A percentile compares a stretch with the other conserved stretches of the same genome.
These are phyloP conservation scores for Blepharisma stoltei DNA, from an alignment of 73 alveolate genomes.

Conservation along the genomic window DNA sequence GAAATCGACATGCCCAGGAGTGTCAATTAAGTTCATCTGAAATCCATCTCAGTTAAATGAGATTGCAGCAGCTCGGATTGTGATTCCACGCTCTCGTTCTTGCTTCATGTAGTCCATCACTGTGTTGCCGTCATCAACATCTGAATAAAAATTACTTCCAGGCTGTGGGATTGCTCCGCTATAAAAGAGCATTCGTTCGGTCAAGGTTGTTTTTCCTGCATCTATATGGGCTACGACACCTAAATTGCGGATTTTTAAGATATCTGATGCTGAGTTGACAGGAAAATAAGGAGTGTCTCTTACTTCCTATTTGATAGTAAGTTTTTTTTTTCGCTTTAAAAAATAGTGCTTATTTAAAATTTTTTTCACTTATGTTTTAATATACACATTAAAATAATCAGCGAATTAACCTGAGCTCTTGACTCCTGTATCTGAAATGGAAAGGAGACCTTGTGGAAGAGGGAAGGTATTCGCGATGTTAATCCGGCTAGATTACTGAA, in stretches of 20 bases:
- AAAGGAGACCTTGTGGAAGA: too few species aligned
- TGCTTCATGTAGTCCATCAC: conserved; percentile 56
- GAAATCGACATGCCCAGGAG: conserved; percentile 99
- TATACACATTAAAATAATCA: too few species aligned
- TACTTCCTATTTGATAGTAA: too few species aligned
- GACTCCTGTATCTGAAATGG: too few species aligned
- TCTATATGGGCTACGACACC: conserved; percentile 89
- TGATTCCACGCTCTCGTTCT: conserved; percentile 86
- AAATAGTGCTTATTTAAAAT: too few species aligned
- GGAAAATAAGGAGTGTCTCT: conserved; percentile 35
- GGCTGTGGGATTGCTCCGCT: conserved; percentile 79
- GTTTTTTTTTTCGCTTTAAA: too few species aligned
- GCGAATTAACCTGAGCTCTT: too few species aligned
- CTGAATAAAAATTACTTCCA: conserved; percentile 50
- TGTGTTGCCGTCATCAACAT: conserved; percentile 60
- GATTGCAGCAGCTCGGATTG: conserved; percentile 89
- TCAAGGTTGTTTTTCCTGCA: conserved; percentile 91
- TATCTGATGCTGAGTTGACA: conserved; percentile 45
- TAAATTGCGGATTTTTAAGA: conserved; percentile 66
- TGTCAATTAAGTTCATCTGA: conserved; percentile 88
- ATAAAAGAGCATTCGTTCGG: conserved; percentile 85
- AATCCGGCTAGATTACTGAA: too few species aligned
- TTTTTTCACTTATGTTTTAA: too few species aligned
- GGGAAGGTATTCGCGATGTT: too few species aligned
- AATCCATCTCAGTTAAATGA: conserved; percentile 75